Conservation (phyloP, 805 yeast species). For the Clavispora fructus region DNA sequence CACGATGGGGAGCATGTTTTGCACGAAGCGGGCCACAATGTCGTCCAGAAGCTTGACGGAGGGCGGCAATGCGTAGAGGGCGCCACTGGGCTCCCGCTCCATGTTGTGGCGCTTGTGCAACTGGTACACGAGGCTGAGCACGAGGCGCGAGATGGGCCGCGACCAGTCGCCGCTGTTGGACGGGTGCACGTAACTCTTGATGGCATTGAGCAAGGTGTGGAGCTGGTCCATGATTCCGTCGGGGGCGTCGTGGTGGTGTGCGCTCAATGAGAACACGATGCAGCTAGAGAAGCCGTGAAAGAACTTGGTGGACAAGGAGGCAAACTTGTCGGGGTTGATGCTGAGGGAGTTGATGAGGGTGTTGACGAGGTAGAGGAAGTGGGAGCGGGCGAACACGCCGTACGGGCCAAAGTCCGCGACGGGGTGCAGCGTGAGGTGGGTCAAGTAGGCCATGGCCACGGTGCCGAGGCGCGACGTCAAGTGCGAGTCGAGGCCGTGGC, state of each 20-base stretch:
- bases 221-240: conserved; percentile 50
- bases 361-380: conserved; percentile 56
- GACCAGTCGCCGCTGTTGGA: conserved; percentile 94
- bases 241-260: conserved; percentile 34
- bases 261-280: conserved; percentile 59
- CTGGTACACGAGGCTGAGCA: conserved; percentile 54
- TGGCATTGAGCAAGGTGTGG: conserved; percentile 54
- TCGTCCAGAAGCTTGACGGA: conserved; percentile 32
- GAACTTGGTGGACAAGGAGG: conserved; percentile 35
- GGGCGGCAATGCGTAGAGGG: conserved; percentile 20
- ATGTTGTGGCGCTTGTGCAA: conserved; percentile 53
- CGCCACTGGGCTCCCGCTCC: conserved; percentile 39
- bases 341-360: conserved; percentile 42
- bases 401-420: conserved; percentile 36
- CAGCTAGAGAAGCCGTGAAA: conserved; percentile 40
- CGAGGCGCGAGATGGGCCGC: conserved; percentile 55
- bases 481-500: conserved; percentile 54
- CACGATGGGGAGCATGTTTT: conserved; percentile 50
- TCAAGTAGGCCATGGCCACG: conserved; percentile 46
- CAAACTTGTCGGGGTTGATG: conserved; percentile 44
- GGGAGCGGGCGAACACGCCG: conserved; percentile 63
- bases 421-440: conserved; percentile 14
- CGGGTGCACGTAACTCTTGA: conserved; percentile 84
- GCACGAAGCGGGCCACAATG: conserved; percentile 39
- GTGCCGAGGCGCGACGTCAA: conserved; percentile 61